Base-by-base conservation (phyloP, 441 rosid genomes). In the Theobroma grandiflorum region DNA sequence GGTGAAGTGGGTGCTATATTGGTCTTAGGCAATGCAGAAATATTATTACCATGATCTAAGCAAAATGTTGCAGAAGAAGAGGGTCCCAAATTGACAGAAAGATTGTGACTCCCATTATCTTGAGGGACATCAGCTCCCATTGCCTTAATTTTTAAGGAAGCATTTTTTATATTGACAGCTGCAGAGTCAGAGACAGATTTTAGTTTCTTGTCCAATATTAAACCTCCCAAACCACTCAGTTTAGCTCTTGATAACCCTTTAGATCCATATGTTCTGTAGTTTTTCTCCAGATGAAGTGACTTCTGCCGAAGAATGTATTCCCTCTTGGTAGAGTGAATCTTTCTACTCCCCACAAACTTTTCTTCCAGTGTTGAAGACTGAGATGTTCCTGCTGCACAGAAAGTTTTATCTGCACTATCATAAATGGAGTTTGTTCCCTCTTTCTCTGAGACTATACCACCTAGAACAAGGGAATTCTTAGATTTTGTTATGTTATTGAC, bases 221-320 rank as follows among this genome's bases (percentile, higher is more conserved):
- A 83, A 77, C 92, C 84, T 59, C 91, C 87, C 83, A 89, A 83
- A 70, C 93, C 81, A 53, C 84, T 86, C 79, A 89, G 82, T 84
- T 89, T 93, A 8, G 87, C 79, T 83, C 89, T 86, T 11, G 94
- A 82, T 67, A 87, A 90, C 65, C 90, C 89, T 86, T 88, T 93
- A 69, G 90, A 83, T 59, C 97, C 97, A 84, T 92, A 91, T 6
- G 93, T 87, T 64, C 94, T 90, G 70, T 86, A 87, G 86, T 88
- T 88, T 80, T 95, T 95, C 88, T 94, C 94, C 55, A 91, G 77
- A 85, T 91, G 97, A 77, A 86, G 86, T 57, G 98, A 88, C 79
- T 92, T 96, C 75, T 95, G 98, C 65, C 96, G 86, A 45, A 89
- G 91, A 55, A 91, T 85, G 63, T 86, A 87, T 75, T 96, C 98